These are phyloP conservation scores for Isoetes engelmannii DNA, from an alignment of 83 land plant species.

Conservation along the genomic window DNA sequence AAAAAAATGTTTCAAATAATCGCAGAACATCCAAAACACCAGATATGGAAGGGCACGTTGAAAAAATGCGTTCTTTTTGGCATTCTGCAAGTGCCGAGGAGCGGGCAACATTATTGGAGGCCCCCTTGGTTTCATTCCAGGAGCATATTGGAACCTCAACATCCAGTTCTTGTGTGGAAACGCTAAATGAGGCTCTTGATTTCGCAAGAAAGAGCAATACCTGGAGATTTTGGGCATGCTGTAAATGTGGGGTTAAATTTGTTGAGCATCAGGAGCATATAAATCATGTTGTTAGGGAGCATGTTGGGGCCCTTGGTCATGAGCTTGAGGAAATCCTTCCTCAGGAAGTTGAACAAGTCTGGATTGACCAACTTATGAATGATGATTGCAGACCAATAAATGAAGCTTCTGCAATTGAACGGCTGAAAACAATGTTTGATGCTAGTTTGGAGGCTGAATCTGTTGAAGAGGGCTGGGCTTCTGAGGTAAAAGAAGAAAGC, in stretches of 20 bases:
- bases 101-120: slow-evolving; percentile 34
- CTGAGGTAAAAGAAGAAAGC: neutral
- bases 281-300: slow-evolving; percentile 57
- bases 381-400: slow-evolving; percentile 70
- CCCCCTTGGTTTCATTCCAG: slow-evolving; percentile 25
- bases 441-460: slow-evolving; percentile 2
- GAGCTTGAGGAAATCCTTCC: slow-evolving; percentile 59
- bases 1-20: slow-evolving; percentile 16
- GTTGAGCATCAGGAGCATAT: slow-evolving; percentile 33
- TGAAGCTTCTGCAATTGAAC: slow-evolving; percentile 37
- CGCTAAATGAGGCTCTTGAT: slow-evolving; percentile 51
- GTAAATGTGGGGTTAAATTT: slow-evolving; percentile 53
- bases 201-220: slow-evolving; percentile 45
- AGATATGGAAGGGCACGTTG: slow-evolving; percentile 42
- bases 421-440: slow-evolving; percentile 24
- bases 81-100: slow-evolving; percentile 30
- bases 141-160: slow-evolving; percentile 23
- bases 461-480: neutral
- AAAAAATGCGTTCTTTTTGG: slow-evolving; percentile 54
- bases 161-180: slow-evolving; percentile 21
- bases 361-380: slow-evolving; percentile 52
- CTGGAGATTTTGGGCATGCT: slow-evolving; percentile 79
- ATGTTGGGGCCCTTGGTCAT: slow-evolving; percentile 42
- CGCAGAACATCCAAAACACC: slow-evolving; percentile 25
- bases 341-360: slow-evolving; percentile 45